phyloP scores from a whole-genome alignment of 495 filamentous ascomycete genomes.

The Annulohypoxylon stygium region DNA sequence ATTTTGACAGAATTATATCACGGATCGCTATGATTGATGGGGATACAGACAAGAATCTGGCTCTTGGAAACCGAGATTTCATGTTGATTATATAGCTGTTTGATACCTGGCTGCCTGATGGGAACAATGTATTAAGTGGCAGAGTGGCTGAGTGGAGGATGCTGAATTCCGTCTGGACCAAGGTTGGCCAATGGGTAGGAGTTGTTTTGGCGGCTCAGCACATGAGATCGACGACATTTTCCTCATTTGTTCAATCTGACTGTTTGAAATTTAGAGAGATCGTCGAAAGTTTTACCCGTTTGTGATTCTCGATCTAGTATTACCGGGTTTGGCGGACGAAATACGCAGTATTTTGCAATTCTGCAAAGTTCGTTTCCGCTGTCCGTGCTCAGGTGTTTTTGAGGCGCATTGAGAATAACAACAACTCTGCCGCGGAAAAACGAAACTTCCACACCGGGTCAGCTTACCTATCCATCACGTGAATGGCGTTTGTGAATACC shows the following conservation, averaged over 20 bases:
- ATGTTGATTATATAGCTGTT: not conserved
- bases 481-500: not conserved
- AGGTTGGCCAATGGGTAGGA: not conserved
- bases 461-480: not conserved
- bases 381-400: not conserved
- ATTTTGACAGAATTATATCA: conserved; percentile 19
- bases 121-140: not conserved
- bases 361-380: not conserved
- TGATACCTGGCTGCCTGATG: not conserved
- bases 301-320: not conserved
- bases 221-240: conserved; percentile 16
- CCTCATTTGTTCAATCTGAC: not conserved
- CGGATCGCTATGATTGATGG: not conserved
- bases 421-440: not conserved
- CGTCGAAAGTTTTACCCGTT: not conserved
- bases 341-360: too few species aligned
- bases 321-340: too few species aligned
- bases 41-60: not conserved
- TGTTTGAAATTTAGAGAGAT: not conserved
- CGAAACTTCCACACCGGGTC: not conserved
- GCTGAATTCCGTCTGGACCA: not conserved
- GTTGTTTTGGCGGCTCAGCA: not conserved
- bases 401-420: not conserved
- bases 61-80: not conserved
- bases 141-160: not conserved